Base-by-base conservation (phyloP, 2,329 filamentous ascomycete species). In the Sordariomycetes sp. region DNA sequence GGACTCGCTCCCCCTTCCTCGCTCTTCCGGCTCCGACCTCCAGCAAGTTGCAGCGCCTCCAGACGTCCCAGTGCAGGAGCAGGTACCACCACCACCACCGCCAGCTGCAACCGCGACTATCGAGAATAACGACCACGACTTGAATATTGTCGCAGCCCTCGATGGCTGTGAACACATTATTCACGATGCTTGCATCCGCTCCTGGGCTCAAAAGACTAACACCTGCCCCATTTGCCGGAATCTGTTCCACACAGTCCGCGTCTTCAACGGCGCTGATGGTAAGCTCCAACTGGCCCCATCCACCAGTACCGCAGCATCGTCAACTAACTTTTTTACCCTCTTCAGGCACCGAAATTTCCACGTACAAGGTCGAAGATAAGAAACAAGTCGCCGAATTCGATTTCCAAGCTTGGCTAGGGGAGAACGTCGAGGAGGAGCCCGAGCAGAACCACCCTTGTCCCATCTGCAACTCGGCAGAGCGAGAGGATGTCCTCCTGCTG, bases 221-320 rank as follows among this genome's bases (percentile, higher is more conserved):
- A 95, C 88, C 55, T 98, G 92, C 59, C 92, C 92, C 30, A 94
- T 98, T 58, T 98, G 92, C 62, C 84, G 92, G 46, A 83, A 86
- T 49, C 78, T 74, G 42, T 96, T 98, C 66, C 90, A 96, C 59
- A 65, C 82, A 48, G 88, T 98, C 45, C 79, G 92, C 54, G 79
- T 98, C 41, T 82, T 82, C 57, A 77, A 83, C 51, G 76, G 72
- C 46, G 63, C 87, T 50, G 83, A 86, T 68, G 86, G 86, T 92
- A 73, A 62, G 75, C 68, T 24, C 28, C 25, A 5, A 10, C 16
- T 16, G 8, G 8, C 6, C 14, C 19, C 30, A 28, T 35, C 30
- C 16, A 32, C 34, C 14, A n/a, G 28, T 17, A 21, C 15, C 20
- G 17, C 30, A 17, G 32, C 21, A 38, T 8, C 12, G 12, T 6